These are phyloP conservation scores for Nitzschia sp. DNA, from an alignment of 108 stramenopile genomes.

Conservation along the genomic window DNA sequence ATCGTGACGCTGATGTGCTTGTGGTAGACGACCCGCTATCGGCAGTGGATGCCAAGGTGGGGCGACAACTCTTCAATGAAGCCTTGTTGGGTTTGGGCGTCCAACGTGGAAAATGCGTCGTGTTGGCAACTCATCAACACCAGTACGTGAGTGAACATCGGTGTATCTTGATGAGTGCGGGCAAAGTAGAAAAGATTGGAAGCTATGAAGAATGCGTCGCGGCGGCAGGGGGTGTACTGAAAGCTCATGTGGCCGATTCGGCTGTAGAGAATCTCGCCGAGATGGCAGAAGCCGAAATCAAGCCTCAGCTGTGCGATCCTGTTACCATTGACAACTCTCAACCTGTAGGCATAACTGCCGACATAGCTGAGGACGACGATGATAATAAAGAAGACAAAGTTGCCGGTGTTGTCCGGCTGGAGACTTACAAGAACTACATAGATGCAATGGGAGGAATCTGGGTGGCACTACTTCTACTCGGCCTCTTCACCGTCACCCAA, in stretches of 20 bases:
- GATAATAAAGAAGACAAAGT: constrained; percentile 42
- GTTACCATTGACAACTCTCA: background rate
- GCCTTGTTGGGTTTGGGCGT: constrained; percentile 59
- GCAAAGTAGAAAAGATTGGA: constrained; percentile 59
- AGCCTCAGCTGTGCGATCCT: background rate
- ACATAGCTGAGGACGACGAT: constrained; percentile 2
- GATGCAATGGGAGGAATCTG: constrained; percentile 58
- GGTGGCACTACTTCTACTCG: constrained; percentile 41
- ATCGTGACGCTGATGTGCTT: constrained; percentile 64
- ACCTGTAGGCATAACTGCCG: constrained; percentile 13
- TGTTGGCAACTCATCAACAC: constrained; percentile 91
- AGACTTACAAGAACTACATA: constrained; percentile 71
- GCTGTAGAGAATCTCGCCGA: constrained; percentile 16
- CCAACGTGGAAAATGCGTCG: constrained; percentile 61
- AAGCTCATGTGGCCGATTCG: constrained; percentile 29
- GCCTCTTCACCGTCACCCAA: constrained; percentile 62
- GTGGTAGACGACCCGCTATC: constrained; percentile 89
- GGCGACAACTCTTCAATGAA: constrained; percentile 70
- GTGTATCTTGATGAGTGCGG: constrained; percentile 68
- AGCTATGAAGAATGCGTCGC: constrained; percentile 67
- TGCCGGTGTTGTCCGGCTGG: constrained; percentile 60
- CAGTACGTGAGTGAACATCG: constrained; percentile 67
- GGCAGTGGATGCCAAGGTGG: constrained; percentile 90
- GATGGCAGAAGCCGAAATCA: background rate
- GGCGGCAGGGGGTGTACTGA: constrained; percentile 51